phyloP scores from a whole-genome alignment of 768 basidiomycete species.

The Boletus sensibilis region DNA sequence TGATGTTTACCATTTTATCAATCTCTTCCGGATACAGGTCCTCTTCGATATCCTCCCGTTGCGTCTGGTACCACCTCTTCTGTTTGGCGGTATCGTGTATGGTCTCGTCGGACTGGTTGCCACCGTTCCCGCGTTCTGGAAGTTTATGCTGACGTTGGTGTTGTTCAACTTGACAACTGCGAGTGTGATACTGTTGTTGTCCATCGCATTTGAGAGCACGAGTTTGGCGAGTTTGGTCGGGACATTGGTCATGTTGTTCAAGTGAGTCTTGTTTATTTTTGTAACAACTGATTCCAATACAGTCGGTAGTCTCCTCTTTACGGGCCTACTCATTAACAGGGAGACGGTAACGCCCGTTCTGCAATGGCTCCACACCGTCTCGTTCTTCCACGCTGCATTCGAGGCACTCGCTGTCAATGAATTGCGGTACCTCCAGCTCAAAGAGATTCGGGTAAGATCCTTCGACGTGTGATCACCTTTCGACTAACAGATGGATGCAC shows the following conservation, averaged over 20 bases:
- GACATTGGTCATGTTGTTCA: slow-evolving; percentile 96
- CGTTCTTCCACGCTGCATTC: slow-evolving; percentile 99
- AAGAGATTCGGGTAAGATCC: slow-evolving; percentile 75
- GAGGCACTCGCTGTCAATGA: slow-evolving; percentile 99
- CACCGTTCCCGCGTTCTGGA: slow-evolving; percentile 90
- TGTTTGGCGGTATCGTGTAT: slow-evolving; percentile 96
- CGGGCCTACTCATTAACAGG: slow-evolving; percentile 92
- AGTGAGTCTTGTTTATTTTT: slow-evolving; percentile 53
- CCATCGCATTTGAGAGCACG: slow-evolving; percentile 82
- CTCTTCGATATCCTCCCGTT: slow-evolving; percentile 96
- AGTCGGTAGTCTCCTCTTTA: slow-evolving; percentile 77
- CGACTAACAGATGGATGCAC: slow-evolving; percentile 11
- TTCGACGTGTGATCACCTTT: background rate
- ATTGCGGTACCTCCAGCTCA: slow-evolving; percentile 87
- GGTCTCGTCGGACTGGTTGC: slow-evolving; percentile 93
- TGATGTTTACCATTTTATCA: background rate
- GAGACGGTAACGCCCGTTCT: slow-evolving; percentile 72
- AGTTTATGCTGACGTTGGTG: slow-evolving; percentile 94
- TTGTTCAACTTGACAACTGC: slow-evolving; percentile 97
- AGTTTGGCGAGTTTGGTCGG: slow-evolving; percentile 93
- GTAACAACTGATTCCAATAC: slow-evolving; percentile 9
- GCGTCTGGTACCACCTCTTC: slow-evolving; percentile 89
- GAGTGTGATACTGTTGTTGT: slow-evolving; percentile 85
- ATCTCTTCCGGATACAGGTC: slow-evolving; percentile 46
- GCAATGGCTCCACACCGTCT: slow-evolving; percentile 85